A percentile compares a stretch with the other conserved stretches of the same genome.
Evolutionary conservation across 495 filamentous ascomycete genomes (phyloP).

Genomic region (Amniculicola lignicola): DNA sequence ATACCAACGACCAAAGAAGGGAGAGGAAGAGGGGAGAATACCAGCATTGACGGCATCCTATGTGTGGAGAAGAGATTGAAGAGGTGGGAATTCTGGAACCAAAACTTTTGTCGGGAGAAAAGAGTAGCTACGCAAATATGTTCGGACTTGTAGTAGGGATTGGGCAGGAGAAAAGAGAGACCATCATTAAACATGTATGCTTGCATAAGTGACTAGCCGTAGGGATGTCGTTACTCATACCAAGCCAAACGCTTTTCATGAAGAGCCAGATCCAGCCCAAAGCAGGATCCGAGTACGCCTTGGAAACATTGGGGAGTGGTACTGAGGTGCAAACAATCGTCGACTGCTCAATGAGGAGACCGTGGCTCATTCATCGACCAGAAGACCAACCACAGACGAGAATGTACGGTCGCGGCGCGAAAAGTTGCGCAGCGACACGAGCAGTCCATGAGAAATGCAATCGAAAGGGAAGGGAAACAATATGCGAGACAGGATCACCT

Average conservation of each 20-base stretch:
- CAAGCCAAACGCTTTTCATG: too few species aligned
- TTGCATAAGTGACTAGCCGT: too few species aligned
- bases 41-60: constrained; percentile 1
- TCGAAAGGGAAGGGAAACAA: too few species aligned
- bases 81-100: background rate
- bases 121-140: constrained; percentile 3
- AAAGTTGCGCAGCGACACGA: constrained; percentile 11
- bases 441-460: constrained; percentile 2
- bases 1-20: background rate
- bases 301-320: background rate
- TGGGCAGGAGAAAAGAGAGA: background rate
- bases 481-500: background rate
- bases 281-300: constrained; percentile 1
- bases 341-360: constrained; percentile 4
- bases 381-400: background rate
- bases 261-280: constrained; percentile 8
- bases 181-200: constrained; percentile 21
- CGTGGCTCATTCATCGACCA: background rate
- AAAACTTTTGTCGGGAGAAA: constrained; percentile 18
- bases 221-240: too few species aligned
- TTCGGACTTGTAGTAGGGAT: background rate
- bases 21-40: background rate
- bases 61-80: background rate
- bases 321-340: constrained; percentile 8
- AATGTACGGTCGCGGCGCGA: background rate